Evolutionary conservation across 2,329 filamentous ascomycete genomes (phyloP), one percentile per base, ranked within the genome.

Genomic region (Davidsoniella australis): DNA sequence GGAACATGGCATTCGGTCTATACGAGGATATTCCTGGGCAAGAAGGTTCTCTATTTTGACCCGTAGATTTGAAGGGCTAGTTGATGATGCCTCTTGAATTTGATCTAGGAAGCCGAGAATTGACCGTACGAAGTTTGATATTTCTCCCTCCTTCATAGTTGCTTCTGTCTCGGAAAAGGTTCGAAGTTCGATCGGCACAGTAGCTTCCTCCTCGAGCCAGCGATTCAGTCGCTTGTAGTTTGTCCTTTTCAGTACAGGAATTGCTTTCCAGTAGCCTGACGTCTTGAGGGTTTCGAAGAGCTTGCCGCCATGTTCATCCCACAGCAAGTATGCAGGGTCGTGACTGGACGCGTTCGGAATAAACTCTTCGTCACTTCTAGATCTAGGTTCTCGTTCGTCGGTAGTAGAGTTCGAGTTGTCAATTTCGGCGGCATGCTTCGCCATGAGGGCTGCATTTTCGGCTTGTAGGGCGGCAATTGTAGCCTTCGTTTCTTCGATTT

Each of bases 401-500:
- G 4, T 17, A 14, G 20, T 20, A 8, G 17, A 12, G 3, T 41
- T 26, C 17, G 18, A n/a, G 14, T 36, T 20, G 26, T 38, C 29
- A 14, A 47, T 47, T 9, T 46, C 48, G 8, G n/a, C 42, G 16
- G 42, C 14, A 29, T 52, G 50, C 39, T 52, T 52, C 16, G 47
- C 43, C 33, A 49, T 42, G 23, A 53, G 41, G n/a, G 29, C 18
- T 17, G 45, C 45, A 26, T 56, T 51, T 37, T 55, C 52, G 8
- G 52, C 38, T 48, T 48, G 42, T 5, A 53, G 29, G 14, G 51
- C 43, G 24, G 52, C 51, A 48, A 55, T 51, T 8, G 52, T 47
- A 12, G 48, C 45, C 44, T 52, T 53, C 8, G 54, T 53, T n/a
- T 55, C 48, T 43, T 41, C 48, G 16, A 55, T 72, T 51, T 74